phyloP scores from a whole-genome alignment of 2,329 filamentous ascomycete species.

The Elsinoe ampelina region DNA sequence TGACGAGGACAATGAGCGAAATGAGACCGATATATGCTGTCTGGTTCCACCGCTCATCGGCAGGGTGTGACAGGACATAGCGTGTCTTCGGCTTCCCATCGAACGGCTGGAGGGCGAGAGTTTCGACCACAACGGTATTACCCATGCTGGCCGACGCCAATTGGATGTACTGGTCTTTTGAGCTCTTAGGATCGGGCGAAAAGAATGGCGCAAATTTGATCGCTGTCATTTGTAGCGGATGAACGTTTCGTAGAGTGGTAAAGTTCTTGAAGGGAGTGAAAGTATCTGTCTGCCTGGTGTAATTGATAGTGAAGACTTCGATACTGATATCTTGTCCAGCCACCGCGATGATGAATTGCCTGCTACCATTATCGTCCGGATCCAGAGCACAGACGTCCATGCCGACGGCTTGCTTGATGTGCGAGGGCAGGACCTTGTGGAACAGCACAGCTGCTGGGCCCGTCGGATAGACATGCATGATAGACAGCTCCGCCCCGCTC shows the following conservation, averaged over 20 bases:
- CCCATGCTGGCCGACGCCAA: slow-evolving; percentile 74
- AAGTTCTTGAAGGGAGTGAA: slow-evolving; percentile 42
- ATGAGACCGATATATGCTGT: slow-evolving; percentile 49
- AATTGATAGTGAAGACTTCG: slow-evolving; percentile 67
- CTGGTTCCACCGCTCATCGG: slow-evolving; percentile 45
- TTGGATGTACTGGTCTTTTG: slow-evolving; percentile 51
- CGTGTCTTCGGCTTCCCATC: slow-evolving; percentile 46
- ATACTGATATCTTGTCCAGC: slow-evolving; percentile 73
- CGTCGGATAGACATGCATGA: slow-evolving; percentile 53
- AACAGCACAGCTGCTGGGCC: slow-evolving; percentile 41
- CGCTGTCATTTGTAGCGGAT: slow-evolving; percentile 51
- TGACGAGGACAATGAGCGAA: slow-evolving; percentile 53
- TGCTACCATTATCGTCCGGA: slow-evolving; percentile 49
- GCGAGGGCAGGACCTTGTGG: slow-evolving; percentile 53
- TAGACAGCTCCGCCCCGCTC: slow-evolving; percentile 45
- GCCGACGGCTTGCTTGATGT: slow-evolving; percentile 64
- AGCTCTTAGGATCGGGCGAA: slow-evolving; percentile 26
- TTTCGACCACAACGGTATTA: slow-evolving; percentile 71
- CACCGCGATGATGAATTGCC: slow-evolving; percentile 72
- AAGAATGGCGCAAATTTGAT: slow-evolving; percentile 38
- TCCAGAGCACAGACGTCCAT: slow-evolving; percentile 66
- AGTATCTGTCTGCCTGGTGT: slow-evolving; percentile 42
- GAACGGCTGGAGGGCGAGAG: slow-evolving; percentile 54
- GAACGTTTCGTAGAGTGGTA: slow-evolving; percentile 45
- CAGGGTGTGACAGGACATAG: slow-evolving; percentile 57